These are phyloP conservation scores for Mycena chlorophos DNA, from an alignment of 768 basidiomycete genomes.

Conservation along the genomic window DNA sequence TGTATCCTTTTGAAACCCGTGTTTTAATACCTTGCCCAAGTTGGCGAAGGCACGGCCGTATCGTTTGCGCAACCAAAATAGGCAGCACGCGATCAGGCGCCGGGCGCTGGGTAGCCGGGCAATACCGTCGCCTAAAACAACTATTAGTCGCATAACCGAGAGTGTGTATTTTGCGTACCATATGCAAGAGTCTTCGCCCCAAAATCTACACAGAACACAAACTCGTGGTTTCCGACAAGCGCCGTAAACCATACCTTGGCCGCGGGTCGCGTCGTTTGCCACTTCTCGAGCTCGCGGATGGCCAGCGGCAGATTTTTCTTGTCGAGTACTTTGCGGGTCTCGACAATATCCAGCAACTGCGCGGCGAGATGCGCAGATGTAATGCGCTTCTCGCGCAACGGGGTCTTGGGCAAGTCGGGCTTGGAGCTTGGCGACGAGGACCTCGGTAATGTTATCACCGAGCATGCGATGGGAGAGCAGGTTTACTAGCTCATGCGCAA, in stretches of 20 bases:
- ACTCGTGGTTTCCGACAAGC: background rate
- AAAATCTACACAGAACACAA: constrained; percentile 3
- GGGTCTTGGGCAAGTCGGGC: background rate
- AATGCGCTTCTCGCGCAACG: background rate
- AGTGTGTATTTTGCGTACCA: background rate
- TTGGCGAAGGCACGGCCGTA: background rate
- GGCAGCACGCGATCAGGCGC: background rate
- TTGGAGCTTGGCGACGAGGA: background rate
- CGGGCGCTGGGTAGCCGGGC: too few relatives aligned
- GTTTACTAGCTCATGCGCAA: background rate
- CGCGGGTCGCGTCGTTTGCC: too few relatives aligned
- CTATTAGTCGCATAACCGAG: background rate
- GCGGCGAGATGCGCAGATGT: background rate
- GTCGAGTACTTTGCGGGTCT: background rate
- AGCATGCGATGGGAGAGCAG: background rate
- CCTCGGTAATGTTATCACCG: background rate
- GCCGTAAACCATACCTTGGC: background rate
- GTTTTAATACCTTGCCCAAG: background rate
- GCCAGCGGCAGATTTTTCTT: background rate
- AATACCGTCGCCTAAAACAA: background rate
- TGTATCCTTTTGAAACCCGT: background rate
- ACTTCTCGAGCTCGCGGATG: background rate
- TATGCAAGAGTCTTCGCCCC: constrained; percentile 1
- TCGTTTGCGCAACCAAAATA: background rate
- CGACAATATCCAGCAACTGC: background rate